Evolutionary conservation across 352 stramenopile genomes (phyloP), one percentile per base, ranked within the genome.

Genomic region (Hyaloperonospora brassicae): DNA sequence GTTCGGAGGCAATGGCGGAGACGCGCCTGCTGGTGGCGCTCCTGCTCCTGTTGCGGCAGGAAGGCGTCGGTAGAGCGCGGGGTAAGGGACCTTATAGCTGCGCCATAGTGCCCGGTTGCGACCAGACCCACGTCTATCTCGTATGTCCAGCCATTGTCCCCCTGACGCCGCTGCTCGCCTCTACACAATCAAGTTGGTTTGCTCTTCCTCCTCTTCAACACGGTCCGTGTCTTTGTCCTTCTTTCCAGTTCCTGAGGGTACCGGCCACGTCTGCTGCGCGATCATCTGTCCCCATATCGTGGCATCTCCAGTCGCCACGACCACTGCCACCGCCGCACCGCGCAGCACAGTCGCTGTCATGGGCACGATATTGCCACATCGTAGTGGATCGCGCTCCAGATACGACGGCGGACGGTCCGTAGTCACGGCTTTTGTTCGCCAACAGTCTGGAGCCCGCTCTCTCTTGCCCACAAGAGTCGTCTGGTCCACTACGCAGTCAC

Each of bases 401-500:
- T 72, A 49, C 22, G 4, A 34, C 14, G 56, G 61, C 17, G 65
- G 62, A 5, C 53, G 55, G 5, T 43, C 47, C 0, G 55, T 62
- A 11, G 54, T 64, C 27, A 86, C 61, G 5, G 58, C 41, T 54
- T 89, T 86, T 41, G 58, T 66, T 14, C 42, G 46, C 10, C 53
- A 40, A 31, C 27, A 31, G 25, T 61, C 60, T 10, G 53, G 30
- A 10, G 76, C 69, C 11, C 52, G 11, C 4, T 12, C 30, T n/a
- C 68, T 61, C 1, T 69, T 59, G 8, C 70, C 66, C 14, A 77
- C 49, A 4, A 89, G 61, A 30, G 41, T 67, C 47, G 64, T 60
- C 49, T 88, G 79, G 50, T 90, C 77, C 49, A 90, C 75, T 17
- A 85, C 52, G 43, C 79, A 93, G 64, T 95, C 76, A 13, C 63